Evolutionary conservation across 129 eudicot species (phyloP).

Genomic region (Ambrosia artemisiifolia): DNA sequence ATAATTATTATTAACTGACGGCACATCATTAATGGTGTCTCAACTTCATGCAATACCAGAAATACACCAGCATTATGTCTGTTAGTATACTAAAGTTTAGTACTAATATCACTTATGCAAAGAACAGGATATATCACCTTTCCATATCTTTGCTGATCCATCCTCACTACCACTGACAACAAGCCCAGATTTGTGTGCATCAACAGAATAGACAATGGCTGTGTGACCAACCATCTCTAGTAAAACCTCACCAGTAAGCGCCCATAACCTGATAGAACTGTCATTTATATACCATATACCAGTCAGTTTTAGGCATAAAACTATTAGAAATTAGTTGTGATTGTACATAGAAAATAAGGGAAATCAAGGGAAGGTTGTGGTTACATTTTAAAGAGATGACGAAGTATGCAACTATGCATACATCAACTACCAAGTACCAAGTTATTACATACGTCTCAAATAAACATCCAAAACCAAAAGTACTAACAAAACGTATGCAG

Average conservation of each 20-base stretch:
- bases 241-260: constrained; percentile 73
- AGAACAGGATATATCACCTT: constrained; percentile 49
- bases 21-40: not conserved
- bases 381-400: not conserved
- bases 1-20: not conserved
- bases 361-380: constrained; percentile 1
- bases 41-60: constrained; percentile 8
- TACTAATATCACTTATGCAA: not conserved
- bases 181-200: constrained; percentile 86
- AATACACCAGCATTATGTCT: not conserved
- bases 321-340: not conserved
- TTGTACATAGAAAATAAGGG: not conserved
- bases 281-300: constrained; percentile 17
- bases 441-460: not conserved
- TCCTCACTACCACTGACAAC: constrained; percentile 97
- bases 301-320: constrained; percentile 9
- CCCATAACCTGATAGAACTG: constrained; percentile 95
- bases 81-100: not conserved
- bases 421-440: not conserved
- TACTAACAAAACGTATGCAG: not conserved
- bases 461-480: constrained; percentile 3
- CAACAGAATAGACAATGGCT: constrained; percentile 93
- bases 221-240: constrained; percentile 99
- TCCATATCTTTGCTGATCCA: constrained; percentile 87
- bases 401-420: constrained; percentile 11